Evolutionary conservation across 768 basidiomycete species (phyloP).

Genomic region (Collybia nuda): DNA sequence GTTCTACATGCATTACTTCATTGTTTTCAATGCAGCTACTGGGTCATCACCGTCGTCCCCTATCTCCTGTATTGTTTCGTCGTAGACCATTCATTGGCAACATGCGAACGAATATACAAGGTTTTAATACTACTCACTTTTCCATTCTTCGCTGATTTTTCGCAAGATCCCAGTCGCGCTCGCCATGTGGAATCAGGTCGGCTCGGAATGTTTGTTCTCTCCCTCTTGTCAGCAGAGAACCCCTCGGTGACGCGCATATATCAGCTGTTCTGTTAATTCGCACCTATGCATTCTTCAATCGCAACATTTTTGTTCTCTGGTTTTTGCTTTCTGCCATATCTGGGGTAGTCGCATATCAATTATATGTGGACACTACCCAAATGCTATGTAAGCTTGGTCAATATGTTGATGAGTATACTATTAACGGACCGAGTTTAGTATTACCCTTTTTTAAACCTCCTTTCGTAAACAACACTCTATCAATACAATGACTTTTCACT

Average conservation of each 20-base stretch:
- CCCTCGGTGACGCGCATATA: slow-evolving; percentile 16
- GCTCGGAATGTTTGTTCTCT: slow-evolving; percentile 62
- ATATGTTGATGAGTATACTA: not conserved
- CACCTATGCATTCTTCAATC: slow-evolving; percentile 85
- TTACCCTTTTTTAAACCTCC: slow-evolving; percentile 66
- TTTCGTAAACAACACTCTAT: slow-evolving; percentile 35
- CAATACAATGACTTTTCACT: not conserved
- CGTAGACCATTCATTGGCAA: slow-evolving; percentile 59
- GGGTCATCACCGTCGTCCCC: slow-evolving; percentile 80
- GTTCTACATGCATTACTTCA: slow-evolving; percentile 10
- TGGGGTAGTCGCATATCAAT: slow-evolving; percentile 78
- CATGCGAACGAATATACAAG: slow-evolving; percentile 71
- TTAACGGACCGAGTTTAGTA: slow-evolving; percentile 38
- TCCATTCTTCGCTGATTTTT: not conserved
- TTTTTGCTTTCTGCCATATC: slow-evolving; percentile 65
- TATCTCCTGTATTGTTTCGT: slow-evolving; percentile 79
- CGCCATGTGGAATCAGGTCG: slow-evolving; percentile 88
- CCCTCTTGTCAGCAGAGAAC: slow-evolving; percentile 7
- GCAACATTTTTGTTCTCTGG: slow-evolving; percentile 65
- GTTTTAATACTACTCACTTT: slow-evolving; percentile 27
- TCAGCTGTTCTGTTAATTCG: slow-evolving; percentile 78
- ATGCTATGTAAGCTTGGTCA: slow-evolving; percentile 60
- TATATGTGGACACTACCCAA: slow-evolving; percentile 75
- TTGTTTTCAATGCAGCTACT: slow-evolving; percentile 50
- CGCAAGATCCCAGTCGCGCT: slow-evolving; percentile 74